A percentile compares a stretch with the other conserved stretches of the same genome.
Conservation (phyloP, 768 basidiomycete species). For the Suillus sp. region DNA sequence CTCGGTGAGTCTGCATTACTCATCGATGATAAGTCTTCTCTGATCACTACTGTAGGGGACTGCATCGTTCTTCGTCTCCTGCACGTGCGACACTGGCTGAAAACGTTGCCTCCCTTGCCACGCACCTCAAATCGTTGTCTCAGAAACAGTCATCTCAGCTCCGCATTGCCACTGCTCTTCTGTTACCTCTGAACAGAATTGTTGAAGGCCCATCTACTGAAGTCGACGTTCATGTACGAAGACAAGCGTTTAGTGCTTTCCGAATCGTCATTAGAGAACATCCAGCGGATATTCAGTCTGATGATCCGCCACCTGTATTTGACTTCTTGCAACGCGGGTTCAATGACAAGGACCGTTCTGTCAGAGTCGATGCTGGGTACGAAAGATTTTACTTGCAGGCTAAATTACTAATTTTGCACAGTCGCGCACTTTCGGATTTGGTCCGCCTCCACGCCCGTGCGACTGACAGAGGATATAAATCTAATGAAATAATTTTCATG, state of each 20-base stretch:
- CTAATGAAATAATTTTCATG: slow-evolving; percentile 45
- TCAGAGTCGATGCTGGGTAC: slow-evolving; percentile 71
- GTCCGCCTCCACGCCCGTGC: slow-evolving; percentile 44
- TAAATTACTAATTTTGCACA: slow-evolving; percentile 21
- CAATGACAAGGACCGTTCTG: slow-evolving; percentile 54
- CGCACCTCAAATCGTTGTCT: slow-evolving; percentile 30
- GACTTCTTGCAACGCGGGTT: slow-evolving; percentile 52
- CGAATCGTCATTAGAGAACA: slow-evolving; percentile 46
- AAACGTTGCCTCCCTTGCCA: slow-evolving; percentile 18
- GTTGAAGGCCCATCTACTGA: slow-evolving; percentile 50
- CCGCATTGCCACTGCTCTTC: slow-evolving; percentile 37
- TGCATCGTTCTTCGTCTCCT: slow-evolving; percentile 32
- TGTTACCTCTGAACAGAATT: slow-evolving; percentile 4
- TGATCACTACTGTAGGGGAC: slow-evolving; percentile 34
- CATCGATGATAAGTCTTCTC: neutral
- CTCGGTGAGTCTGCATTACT: slow-evolving; percentile 4
- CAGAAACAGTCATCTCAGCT: slow-evolving; percentile 28
- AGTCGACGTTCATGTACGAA: slow-evolving; percentile 49
- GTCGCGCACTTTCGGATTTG: slow-evolving; percentile 49
- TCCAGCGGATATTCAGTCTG: slow-evolving; percentile 28
- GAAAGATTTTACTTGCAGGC: neutral
- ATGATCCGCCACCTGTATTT: slow-evolving; percentile 33
- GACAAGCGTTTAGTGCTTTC: slow-evolving; percentile 44
- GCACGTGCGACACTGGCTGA: slow-evolving; percentile 38
- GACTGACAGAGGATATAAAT: slow-evolving; percentile 33